These are phyloP conservation scores for Pseudogymnoascus sp. DNA, from an alignment of 2,329 filamentous ascomycete genomes.

Conservation along the genomic window DNA sequence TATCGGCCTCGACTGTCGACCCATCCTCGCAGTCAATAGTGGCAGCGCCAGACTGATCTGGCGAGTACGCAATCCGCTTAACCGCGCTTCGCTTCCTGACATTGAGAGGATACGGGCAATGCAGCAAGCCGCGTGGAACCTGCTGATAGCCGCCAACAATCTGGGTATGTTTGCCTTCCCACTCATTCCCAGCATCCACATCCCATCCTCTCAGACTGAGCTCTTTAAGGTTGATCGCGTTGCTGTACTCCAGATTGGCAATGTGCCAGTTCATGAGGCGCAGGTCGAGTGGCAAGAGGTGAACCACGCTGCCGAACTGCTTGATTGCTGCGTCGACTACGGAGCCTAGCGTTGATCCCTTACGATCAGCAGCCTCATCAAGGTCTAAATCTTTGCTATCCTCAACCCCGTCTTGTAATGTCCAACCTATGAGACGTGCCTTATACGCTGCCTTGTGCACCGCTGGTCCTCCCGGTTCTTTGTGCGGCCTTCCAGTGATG, in stretches of 20 bases:
- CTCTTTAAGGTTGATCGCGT: conserved; percentile 77
- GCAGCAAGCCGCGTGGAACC: conserved; percentile 76
- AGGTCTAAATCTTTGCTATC: conserved; percentile 63
- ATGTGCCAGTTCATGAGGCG: conserved; percentile 95
- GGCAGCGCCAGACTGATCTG: conserved; percentile 40
- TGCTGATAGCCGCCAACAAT: conserved; percentile 90
- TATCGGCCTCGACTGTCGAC: conserved; percentile 69
- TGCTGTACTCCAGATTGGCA: conserved; percentile 95
- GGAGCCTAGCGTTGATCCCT: conserved; percentile 70
- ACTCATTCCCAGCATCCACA: conserved; percentile 95
- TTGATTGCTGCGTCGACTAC: conserved; percentile 85
- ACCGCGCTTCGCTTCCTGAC: conserved; percentile 67
- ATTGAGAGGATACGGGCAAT: conserved; percentile 66
- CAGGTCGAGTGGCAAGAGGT: conserved; percentile 78
- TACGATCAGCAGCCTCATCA: conserved; percentile 50
- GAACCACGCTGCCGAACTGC: conserved; percentile 76
- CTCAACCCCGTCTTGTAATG: conserved; percentile 53
- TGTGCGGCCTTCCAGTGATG: conserved; percentile 63
- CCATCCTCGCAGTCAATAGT: conserved; percentile 71
- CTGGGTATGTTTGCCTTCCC: conserved; percentile 89
- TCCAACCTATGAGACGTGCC: conserved; percentile 75
- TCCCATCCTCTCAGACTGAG: conserved; percentile 91
- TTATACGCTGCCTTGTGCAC: conserved; percentile 68
- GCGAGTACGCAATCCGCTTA: conserved; percentile 58
- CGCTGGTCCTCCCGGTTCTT: conserved; percentile 59